Percentiles rank a stretch among this genome's conserved stretches.
phyloP scores from a whole-genome alignment of 1,284 basidiomycete species.

The Lentinula novae-zelandiae region DNA sequence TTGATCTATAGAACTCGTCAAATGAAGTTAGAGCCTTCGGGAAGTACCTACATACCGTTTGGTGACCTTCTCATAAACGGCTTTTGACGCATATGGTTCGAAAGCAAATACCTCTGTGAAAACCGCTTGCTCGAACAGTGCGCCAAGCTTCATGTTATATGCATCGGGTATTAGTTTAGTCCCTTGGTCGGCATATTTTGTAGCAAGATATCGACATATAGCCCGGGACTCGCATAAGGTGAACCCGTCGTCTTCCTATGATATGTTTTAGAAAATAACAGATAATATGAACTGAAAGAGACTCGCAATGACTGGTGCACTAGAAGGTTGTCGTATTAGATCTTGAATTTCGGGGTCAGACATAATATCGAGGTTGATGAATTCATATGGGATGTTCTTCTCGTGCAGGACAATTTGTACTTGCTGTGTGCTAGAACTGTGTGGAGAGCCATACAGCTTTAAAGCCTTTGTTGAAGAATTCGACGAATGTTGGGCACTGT shows the following conservation, averaged over 20 bases:
- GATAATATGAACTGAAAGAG: not conserved
- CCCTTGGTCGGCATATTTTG: constrained; percentile 32
- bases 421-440: constrained; percentile 39
- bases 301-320: constrained; percentile 48
- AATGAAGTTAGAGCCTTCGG: not conserved
- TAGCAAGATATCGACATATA: constrained; percentile 27
- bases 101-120: constrained; percentile 42
- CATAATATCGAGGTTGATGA: constrained; percentile 28
- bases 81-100: constrained; percentile 30
- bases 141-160: constrained; percentile 24
- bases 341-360: constrained; percentile 13
- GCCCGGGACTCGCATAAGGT: constrained; percentile 33
- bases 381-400: constrained; percentile 45
- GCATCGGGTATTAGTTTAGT: constrained; percentile 20
- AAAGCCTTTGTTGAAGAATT: constrained; percentile 35
- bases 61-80: constrained; percentile 38
- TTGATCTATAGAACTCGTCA: constrained; percentile 10
- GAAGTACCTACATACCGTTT: constrained; percentile 19
- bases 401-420: constrained; percentile 45
- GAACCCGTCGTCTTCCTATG: constrained; percentile 40
- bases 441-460: constrained; percentile 37
- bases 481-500: not conserved
- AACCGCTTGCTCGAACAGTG: constrained; percentile 43
- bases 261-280: not conserved
- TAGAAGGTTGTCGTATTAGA: constrained; percentile 43